Evolutionary conservation across 148 eudicot genomes (phyloP).

Genomic region (Vaccinium vitisidaea): DNA sequence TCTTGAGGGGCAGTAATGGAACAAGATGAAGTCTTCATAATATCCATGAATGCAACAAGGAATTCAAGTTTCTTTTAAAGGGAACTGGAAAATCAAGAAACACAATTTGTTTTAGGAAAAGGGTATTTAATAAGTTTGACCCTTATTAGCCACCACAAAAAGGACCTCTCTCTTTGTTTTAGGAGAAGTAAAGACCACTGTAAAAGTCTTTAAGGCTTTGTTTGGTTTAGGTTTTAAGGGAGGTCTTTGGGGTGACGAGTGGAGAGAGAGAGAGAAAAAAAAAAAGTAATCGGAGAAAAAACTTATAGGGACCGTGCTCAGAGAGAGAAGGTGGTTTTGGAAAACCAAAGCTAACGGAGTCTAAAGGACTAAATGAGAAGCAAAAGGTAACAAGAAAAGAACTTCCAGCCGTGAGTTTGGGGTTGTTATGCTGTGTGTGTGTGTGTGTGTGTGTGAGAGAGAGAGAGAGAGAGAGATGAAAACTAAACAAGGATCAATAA

Average conservation of each 20-base stretch:
- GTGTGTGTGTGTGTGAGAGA: neutral
- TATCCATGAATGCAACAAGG: slow-evolving; percentile 20
- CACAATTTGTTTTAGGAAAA: neutral
- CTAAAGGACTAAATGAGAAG: neutral
- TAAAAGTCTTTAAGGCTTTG: neutral
- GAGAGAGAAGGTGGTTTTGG: too few species aligned
- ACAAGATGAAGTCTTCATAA: neutral
- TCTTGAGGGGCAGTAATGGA: slow-evolving; percentile 9
- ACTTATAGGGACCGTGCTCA: too few species aligned
- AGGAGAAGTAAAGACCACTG: neutral
- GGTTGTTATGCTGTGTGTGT: neutral
- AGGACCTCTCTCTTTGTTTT: neutral
- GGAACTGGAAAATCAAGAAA: neutral
- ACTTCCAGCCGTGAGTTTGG: neutral
- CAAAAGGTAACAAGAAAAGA: neutral
- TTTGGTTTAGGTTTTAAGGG: too few species aligned
- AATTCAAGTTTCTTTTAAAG: neutral
- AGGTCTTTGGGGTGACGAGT: too few species aligned
- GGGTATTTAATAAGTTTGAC: neutral
- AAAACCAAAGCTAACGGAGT: too few species aligned
- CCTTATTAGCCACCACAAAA: neutral
- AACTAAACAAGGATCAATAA: neutral
- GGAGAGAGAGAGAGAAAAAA: too few species aligned
- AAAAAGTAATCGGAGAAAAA: too few species aligned
- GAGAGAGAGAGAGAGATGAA: neutral